Evolutionary conservation across 305 asterid genomes (phyloP).

Genomic region (Solanum hybrid): DNA sequence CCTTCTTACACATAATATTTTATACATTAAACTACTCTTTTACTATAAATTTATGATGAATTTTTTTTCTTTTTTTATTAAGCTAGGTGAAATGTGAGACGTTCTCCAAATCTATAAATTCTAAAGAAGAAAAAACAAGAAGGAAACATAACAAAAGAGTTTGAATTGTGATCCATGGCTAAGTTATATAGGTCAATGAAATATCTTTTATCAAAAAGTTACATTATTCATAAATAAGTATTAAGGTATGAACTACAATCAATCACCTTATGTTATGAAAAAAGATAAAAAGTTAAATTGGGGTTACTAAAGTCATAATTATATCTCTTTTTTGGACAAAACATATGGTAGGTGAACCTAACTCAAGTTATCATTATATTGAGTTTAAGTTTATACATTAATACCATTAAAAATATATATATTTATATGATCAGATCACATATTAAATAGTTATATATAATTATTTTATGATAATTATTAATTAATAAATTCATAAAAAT

Average conservation of each 20-base stretch:
- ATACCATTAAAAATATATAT: not conserved
- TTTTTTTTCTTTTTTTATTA: not conserved
- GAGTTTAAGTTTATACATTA: not conserved
- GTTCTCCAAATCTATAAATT: not conserved
- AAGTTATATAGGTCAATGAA: not conserved
- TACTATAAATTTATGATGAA: not conserved
- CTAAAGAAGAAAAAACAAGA: not conserved
- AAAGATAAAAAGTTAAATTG: not conserved
- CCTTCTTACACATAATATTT: not conserved
- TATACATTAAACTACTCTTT: not conserved
- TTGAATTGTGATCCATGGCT: not conserved
- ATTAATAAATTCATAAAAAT: not conserved
- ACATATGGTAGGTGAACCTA: not conserved
- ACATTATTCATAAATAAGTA: not conserved
- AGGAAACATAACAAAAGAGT: not conserved
- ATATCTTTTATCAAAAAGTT: not conserved
- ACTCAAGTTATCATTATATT: not conserved
- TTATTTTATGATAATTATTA: not conserved
- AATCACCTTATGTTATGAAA: not conserved
- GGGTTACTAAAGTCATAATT: not conserved
- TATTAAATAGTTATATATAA: not conserved
- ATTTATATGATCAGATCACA: not conserved
- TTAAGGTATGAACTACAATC: not conserved
- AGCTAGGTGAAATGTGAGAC: too few species aligned
- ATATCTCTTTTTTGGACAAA: not conserved